Conservation (phyloP, 768 basidiomycete species). For the Porpolomopsis calyptriformis region DNA sequence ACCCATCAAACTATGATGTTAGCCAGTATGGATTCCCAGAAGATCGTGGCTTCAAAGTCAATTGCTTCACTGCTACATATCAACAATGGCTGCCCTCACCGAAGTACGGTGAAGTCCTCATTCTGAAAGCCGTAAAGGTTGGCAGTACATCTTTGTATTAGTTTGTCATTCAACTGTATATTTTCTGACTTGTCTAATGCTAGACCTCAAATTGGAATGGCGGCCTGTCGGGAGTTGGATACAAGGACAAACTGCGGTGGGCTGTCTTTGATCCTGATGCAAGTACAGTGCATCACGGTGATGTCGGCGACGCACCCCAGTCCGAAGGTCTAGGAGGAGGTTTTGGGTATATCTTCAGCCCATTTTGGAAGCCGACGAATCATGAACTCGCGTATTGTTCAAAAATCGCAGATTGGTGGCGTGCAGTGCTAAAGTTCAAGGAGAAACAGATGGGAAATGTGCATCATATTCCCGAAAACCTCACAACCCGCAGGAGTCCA, state of each 20-base stretch:
- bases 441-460: slow-evolving; percentile 8
- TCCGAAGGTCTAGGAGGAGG: slow-evolving; percentile 25
- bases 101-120: slow-evolving; percentile 37
- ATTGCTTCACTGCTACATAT: slow-evolving; percentile 41
- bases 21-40: slow-evolving; percentile 16
- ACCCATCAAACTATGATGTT: slow-evolving; percentile 34
- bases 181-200: not conserved
- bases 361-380: slow-evolving; percentile 33
- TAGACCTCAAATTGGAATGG: not conserved
- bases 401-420: slow-evolving; percentile 43
- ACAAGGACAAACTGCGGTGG: slow-evolving; percentile 41
- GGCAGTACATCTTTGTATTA: not conserved
- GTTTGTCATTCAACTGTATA: no score
- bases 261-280: slow-evolving; percentile 36
- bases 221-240: slow-evolving; percentile 23
- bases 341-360: slow-evolving; percentile 31
- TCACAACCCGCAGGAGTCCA: slow-evolving; percentile 8
- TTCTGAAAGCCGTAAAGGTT: slow-evolving; percentile 44
- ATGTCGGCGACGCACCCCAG: slow-evolving; percentile 27
- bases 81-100: slow-evolving; percentile 42
- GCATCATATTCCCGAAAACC: slow-evolving; percentile 13
- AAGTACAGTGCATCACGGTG: slow-evolving; percentile 28
- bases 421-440: slow-evolving; percentile 3
- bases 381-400: slow-evolving; percentile 34
- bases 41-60: slow-evolving; percentile 26